A percentile compares a stretch with the other conserved stretches of the same genome.
These are phyloP conservation scores for Magnaporthiopsis incrustans DNA, from an alignment of 2,329 filamentous ascomycete species.

Conservation along the genomic window DNA sequence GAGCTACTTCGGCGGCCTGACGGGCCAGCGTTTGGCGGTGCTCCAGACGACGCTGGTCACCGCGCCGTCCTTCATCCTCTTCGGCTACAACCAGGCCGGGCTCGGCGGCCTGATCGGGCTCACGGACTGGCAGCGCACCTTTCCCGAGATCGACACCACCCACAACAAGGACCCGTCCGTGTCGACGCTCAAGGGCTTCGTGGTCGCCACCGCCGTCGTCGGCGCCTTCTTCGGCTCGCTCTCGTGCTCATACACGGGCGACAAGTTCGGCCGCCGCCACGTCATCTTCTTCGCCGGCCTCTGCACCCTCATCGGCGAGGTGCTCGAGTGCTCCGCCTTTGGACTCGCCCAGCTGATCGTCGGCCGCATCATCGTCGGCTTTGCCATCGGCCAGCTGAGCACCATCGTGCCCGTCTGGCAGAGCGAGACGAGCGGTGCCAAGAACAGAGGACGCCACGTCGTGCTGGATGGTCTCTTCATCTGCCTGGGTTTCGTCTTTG, in stretches of 20 bases:
- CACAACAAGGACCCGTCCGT: constrained; percentile 32
- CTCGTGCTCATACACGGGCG: constrained; percentile 25
- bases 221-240: constrained; percentile 17
- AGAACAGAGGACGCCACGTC: constrained; percentile 16
- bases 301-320: constrained; percentile 41
- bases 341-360: constrained; percentile 39
- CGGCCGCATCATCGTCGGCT: constrained; percentile 41
- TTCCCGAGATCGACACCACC: constrained; percentile 40
- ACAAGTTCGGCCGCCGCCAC: constrained; percentile 40
- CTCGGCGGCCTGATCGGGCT: constrained; percentile 33
- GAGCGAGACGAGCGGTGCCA: constrained; percentile 16
- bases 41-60: constrained; percentile 13
- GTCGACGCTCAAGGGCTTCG: constrained; percentile 20
- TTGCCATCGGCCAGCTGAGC: constrained; percentile 35
- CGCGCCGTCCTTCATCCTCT: constrained; percentile 32
- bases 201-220: constrained; percentile 16
- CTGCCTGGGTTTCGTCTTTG: constrained; percentile 10
- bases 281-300: constrained; percentile 39
- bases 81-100: constrained; percentile 44
- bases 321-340: constrained; percentile 38
- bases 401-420: constrained; percentile 33
- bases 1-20: constrained; percentile 11
- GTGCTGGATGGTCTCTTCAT: constrained; percentile 17
- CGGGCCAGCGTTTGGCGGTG: constrained; percentile 12
- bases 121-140: constrained; percentile 30